Conservation (phyloP, 768 basidiomycete species). For the Suillus tomentosus region DNA sequence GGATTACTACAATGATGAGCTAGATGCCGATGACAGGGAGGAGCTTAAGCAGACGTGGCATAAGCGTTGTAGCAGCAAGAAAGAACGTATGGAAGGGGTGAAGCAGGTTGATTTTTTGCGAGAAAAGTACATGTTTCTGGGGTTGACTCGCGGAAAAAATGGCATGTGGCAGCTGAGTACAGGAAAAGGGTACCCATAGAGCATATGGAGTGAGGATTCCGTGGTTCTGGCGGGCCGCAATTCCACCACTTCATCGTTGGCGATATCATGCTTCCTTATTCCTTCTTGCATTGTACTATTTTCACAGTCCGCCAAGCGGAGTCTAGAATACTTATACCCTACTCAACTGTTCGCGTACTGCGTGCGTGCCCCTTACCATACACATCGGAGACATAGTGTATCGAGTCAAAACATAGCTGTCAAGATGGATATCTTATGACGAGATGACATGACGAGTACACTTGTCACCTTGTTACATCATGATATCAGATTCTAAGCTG, state of each 20-base stretch:
- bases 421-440: too few relatives aligned
- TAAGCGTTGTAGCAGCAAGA: conserved; percentile 41
- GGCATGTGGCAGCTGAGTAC: conserved; percentile 72
- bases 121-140: conserved; percentile 51
- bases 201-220: too few relatives aligned
- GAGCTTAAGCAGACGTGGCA: conserved; percentile 47
- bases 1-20: conserved; percentile 62
- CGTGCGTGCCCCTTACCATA: not conserved
- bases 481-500: not conserved
- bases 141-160: conserved; percentile 52
- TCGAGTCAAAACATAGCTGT: not conserved
- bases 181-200: conserved; percentile 13
- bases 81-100: conserved; percentile 46
- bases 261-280: too few relatives aligned
- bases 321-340: not conserved
- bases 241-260: not conserved
- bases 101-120: conserved; percentile 63
- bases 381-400: not conserved
- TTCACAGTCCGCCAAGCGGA: not conserved
- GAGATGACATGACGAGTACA: too few relatives aligned
- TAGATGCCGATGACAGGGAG: conserved; percentile 47
- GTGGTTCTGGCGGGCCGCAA: not conserved
- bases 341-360: not conserved
- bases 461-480: not conserved
- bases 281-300: not conserved